These are phyloP conservation scores for Geum urbanum DNA, from an alignment of 306 rosid genomes.

Conservation along the genomic window DNA sequence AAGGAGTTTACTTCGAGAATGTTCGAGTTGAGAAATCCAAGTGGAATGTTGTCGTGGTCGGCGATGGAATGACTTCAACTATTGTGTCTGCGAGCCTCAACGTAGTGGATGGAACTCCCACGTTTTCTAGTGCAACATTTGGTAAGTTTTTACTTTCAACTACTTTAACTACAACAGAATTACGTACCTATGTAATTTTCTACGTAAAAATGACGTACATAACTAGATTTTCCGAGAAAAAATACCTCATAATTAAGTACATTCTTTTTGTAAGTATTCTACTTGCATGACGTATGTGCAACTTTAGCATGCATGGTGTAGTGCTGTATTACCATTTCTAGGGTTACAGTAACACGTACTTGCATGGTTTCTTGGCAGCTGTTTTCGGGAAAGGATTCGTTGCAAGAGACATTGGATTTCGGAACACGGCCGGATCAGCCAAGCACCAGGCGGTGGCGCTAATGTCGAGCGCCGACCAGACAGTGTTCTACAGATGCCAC, in stretches of 20 bases:
- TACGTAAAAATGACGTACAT: no score
- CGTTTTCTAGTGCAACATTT: conserved; percentile 69
- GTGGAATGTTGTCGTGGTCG: conserved; percentile 74
- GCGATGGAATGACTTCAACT: conserved; percentile 67
- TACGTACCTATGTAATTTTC: no score
- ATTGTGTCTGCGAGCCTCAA: conserved; percentile 50
- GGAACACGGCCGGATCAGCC: conserved; percentile 59
- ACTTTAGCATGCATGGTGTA: no score
- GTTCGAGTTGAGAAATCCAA: conserved; percentile 53
- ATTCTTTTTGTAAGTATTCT: no score
- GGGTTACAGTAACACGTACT: no score
- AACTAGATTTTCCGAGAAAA: no score
- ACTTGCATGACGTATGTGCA: no score
- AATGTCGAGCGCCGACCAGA: conserved; percentile 53
- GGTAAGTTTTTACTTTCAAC: conserved; percentile 35
- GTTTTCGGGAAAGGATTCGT: conserved; percentile 61
- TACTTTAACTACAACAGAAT: neutral
- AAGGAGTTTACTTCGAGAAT: conserved; percentile 55
- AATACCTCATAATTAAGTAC: no score
- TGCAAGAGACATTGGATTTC: conserved; percentile 60
- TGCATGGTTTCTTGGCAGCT: conserved; percentile 28
- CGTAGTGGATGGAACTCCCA: conserved; percentile 73
- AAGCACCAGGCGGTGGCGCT: conserved; percentile 86
- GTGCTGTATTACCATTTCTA: no score
- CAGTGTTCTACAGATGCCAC: conserved; percentile 54